Base-by-base conservation (phyloP, 257 asterid species). In the Primulina tabacum region DNA sequence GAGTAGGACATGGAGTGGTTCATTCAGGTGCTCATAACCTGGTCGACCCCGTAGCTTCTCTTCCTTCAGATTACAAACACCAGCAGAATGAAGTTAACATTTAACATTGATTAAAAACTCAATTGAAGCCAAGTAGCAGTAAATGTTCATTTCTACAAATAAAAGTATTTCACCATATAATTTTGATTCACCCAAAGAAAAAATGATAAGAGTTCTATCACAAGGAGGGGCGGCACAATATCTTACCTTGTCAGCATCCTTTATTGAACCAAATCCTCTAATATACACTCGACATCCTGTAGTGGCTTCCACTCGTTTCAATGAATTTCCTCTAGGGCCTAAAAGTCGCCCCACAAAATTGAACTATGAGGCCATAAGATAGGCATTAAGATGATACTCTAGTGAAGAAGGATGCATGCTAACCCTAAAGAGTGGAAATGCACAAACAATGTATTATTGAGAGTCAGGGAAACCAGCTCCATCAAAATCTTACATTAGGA, bases 301-400 rank as follows among this genome's bases (percentile, higher is more conserved):
- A 64, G 95, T 89, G 72, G 85, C 92, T 82, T 94, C 99, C 75
- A 94, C 99, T 73, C 97, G 83, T 75, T 94, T 94, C 85, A 91
- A 77, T 56, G 99, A 94, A 84, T 94, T 94, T 35, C 97, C 99
- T 77, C 97, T 83, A 73, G 99, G 98, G 18, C 97, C 99, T 89
- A 94, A 75, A 68, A 94, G 97, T 35, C 98, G 90, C 56, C 99
- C 99, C 38, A 94, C 97, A 77, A 94, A 94, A 86, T 94, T 92
- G 87, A 92, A 92, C 98, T 92, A 68, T 26, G 62, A 75, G 76
- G 64, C 67, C 75, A 76, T 35, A 43, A 59, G 70, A 62, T 61
- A 21, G 17, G 34, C 10, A 55, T 61, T 34, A 24, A 65, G 65
- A 72, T 24, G 55, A 57, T 26, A 62, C 73, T 21, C 18, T 3